Percentiles rank a stretch among this genome's conserved stretches.
These are phyloP conservation scores for Xylariaceae sp. DNA, from an alignment of 2,329 filamentous ascomycete species.

Conservation along the genomic window DNA sequence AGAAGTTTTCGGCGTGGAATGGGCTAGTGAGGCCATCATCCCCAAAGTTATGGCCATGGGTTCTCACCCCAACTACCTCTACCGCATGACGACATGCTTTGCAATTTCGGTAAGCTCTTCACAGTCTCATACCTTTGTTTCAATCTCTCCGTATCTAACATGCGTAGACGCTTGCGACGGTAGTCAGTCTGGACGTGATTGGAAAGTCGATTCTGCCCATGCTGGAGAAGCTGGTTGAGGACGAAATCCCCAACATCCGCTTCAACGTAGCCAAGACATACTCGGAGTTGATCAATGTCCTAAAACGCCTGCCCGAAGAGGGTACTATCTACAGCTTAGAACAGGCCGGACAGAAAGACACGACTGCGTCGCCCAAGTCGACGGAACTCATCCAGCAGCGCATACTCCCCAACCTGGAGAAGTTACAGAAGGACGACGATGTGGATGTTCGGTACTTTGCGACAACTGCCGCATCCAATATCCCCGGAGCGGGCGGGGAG, in stretches of 20 bases:
- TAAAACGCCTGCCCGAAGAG: constrained; percentile 85
- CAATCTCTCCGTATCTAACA: constrained; percentile 7
- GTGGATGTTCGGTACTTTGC: constrained; percentile 98
- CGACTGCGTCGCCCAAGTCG: constrained; percentile 66
- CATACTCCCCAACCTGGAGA: constrained; percentile 86
- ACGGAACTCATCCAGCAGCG: constrained; percentile 81
- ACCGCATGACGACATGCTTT: constrained; percentile 99
- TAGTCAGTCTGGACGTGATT: constrained; percentile 91
- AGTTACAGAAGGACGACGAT: constrained; percentile 95
- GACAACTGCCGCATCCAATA: constrained; percentile 73
- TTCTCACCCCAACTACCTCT: constrained; percentile 96
- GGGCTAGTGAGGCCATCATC: constrained; percentile 95
- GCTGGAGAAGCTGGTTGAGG: constrained; percentile 86
- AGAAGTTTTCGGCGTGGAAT: constrained; percentile 96
- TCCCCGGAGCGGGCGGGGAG: constrained; percentile 51
- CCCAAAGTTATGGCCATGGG: constrained; percentile 99
- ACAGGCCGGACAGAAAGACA: constrained; percentile 63
- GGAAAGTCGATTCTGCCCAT: constrained; percentile 91
- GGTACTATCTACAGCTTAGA: constrained; percentile 84
- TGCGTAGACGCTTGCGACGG: constrained; percentile 81
- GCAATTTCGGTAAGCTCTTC: constrained; percentile 79
- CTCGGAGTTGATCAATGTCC: constrained; percentile 80
- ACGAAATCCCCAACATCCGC: constrained; percentile 97
- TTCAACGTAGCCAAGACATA: constrained; percentile 99
- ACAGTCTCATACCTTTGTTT: background rate